A percentile compares a stretch with the other conserved stretches of the same genome.
Evolutionary conservation across 2,329 filamentous ascomycete species (phyloP).

Genomic region (Arthrobotrys pseudoclavata): DNA sequence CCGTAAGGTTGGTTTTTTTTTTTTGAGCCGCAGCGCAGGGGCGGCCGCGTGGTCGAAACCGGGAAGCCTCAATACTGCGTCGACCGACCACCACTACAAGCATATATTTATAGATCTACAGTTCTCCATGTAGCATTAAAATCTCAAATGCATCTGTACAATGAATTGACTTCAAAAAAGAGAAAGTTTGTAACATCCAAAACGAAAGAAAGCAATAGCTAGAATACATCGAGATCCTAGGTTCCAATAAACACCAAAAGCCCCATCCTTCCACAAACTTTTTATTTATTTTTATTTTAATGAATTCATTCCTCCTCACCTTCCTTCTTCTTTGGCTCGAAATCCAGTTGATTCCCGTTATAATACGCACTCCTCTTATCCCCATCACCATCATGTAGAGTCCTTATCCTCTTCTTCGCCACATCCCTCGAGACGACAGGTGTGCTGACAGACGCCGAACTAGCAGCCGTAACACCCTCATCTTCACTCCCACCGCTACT

Average conservation of each 20-base stretch:
- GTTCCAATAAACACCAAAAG: background rate
- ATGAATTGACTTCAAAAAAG: background rate
- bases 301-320: background rate
- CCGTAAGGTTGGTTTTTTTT: too few relatives aligned
- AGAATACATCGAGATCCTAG: background rate
- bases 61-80: too few relatives aligned
- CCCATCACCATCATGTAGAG: slow-evolving; percentile 46
- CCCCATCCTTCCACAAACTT: background rate
- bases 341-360: slow-evolving; percentile 57
- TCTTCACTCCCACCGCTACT: slow-evolving; percentile 5
- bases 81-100: too few relatives aligned
- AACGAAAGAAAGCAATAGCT: background rate
- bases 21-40: slow-evolving; percentile 15
- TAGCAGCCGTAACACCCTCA: background rate
- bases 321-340: slow-evolving; percentile 53
- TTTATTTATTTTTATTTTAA: background rate
- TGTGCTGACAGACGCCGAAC: slow-evolving; percentile 13
- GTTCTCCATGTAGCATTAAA: too few relatives aligned
- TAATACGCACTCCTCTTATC: slow-evolving; percentile 58
- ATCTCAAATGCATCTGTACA: background rate
- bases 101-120: too few relatives aligned
- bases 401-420: slow-evolving; percentile 54
- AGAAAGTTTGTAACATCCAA: background rate
- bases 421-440: slow-evolving; percentile 40
- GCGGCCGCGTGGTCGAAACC: background rate